Percentiles rank a stretch among this genome's conserved stretches.
phyloP scores from a whole-genome alignment of 345 rosid species.

The Schrenkiella parvula region DNA sequence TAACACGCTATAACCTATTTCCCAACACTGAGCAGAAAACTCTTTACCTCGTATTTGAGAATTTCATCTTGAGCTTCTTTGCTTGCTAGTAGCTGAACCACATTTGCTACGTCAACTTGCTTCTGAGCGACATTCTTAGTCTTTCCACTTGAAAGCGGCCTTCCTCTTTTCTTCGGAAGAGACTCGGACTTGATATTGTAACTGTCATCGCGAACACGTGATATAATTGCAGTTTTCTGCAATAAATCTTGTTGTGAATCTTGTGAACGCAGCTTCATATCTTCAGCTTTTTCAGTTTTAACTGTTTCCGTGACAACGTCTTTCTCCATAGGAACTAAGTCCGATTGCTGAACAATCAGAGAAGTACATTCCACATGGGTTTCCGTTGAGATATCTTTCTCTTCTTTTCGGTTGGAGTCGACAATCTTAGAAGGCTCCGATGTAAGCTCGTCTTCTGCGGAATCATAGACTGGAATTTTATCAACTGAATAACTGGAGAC shows the following conservation, averaged over 20 bases:
- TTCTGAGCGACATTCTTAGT: constrained; percentile 44
- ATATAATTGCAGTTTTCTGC: constrained; percentile 53
- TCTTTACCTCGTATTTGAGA: constrained; percentile 59
- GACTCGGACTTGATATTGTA: constrained; percentile 41
- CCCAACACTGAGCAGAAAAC: neutral
- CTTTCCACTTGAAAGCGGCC: constrained; percentile 47
- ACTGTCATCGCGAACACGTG: constrained; percentile 47
- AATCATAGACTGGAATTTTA: constrained; percentile 85
- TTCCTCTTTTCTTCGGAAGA: constrained; percentile 61
- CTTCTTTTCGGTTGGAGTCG: constrained; percentile 30
- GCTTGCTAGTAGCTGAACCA: constrained; percentile 50
- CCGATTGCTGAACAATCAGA: constrained; percentile 37
- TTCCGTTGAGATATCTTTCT: constrained; percentile 33
- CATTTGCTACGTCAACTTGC: constrained; percentile 54
- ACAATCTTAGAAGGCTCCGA: constrained; percentile 46
- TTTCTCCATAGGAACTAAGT: constrained; percentile 42
- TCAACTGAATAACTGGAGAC: constrained; percentile 78
- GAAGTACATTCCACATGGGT: constrained; percentile 40
- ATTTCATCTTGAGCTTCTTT: constrained; percentile 78
- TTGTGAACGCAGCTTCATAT: constrained; percentile 34
- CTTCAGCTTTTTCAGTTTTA: constrained; percentile 48
- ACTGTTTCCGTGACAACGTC: constrained; percentile 31
- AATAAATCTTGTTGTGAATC: constrained; percentile 44
- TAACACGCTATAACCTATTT: neutral
- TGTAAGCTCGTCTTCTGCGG: constrained; percentile 89